phyloP scores from a whole-genome alignment of 306 rosid genomes.

The Herpetospermum pedunculosum region DNA sequence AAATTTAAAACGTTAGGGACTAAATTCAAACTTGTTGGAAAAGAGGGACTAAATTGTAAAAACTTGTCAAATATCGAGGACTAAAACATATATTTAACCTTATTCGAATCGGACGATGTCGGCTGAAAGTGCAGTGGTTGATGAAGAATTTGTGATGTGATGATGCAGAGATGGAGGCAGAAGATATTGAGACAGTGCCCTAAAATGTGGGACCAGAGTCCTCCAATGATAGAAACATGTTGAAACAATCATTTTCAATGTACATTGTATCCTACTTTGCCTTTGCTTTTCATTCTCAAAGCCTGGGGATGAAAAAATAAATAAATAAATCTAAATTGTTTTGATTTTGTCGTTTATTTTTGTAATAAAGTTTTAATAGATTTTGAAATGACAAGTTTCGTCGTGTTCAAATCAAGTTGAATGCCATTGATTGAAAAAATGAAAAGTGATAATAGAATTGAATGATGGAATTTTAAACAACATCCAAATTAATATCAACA shows the following conservation, averaged over 20 bases:
- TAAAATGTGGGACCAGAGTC: background rate
- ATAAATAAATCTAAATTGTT: background rate
- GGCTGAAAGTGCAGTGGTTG: background rate
- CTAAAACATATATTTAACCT: background rate
- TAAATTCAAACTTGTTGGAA: too few species aligned
- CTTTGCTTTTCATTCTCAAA: background rate
- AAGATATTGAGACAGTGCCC: background rate
- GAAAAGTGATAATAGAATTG: background rate
- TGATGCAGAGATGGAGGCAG: background rate
- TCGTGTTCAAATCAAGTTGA: background rate
- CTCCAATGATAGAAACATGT: slow-evolving; percentile 25
- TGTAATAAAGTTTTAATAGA: background rate
- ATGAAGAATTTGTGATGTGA: background rate
- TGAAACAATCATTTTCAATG: slow-evolving; percentile 24
- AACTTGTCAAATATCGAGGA: too few species aligned
- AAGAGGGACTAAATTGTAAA: background rate
- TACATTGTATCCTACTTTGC: slow-evolving; percentile 5
- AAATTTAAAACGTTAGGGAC: too few species aligned
- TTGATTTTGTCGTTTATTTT: background rate
- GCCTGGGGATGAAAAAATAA: too few species aligned
- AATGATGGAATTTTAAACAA: background rate
- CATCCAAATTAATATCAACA: background rate
- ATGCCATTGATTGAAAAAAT: background rate
- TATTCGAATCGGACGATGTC: background rate
- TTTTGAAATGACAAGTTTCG: background rate